These are phyloP conservation scores for Ogataea philodendri DNA, from an alignment of 805 yeast genomes.

Conservation along the genomic window DNA sequence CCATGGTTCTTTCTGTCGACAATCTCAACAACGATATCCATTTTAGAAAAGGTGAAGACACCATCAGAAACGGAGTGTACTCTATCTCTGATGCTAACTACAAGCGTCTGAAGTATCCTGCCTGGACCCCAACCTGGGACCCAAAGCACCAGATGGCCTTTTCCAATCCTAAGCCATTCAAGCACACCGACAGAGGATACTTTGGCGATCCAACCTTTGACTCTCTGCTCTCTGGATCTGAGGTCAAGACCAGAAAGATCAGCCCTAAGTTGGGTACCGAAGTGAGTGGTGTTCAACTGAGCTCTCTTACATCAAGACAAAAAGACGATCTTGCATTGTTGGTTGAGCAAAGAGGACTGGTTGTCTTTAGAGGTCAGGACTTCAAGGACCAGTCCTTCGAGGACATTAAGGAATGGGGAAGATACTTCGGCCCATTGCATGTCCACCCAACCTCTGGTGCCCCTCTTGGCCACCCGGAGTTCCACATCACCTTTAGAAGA, in stretches of 20 bases:
- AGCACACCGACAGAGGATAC: constrained; percentile 60
- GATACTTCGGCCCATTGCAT: constrained; percentile 67
- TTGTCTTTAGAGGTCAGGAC: constrained; percentile 65
- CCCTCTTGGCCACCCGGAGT: constrained; percentile 55
- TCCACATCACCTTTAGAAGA: constrained; percentile 60
- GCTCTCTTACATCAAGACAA: constrained; percentile 49
- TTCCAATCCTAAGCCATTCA: constrained; percentile 43
- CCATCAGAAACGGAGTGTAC: constrained; percentile 48
- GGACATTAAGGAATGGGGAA: constrained; percentile 50
- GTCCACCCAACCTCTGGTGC: constrained; percentile 76
- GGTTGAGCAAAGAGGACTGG: constrained; percentile 70
- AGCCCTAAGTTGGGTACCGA: constrained; percentile 74
- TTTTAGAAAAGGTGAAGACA: constrained; percentile 51
- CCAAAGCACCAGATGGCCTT: constrained; percentile 48
- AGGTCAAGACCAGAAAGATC: constrained; percentile 38
- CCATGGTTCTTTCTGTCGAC: constrained; percentile 14
- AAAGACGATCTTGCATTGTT: constrained; percentile 68
- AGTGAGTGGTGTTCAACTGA: constrained; percentile 57
- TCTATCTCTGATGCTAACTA: constrained; percentile 42
- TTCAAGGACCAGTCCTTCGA: constrained; percentile 53
- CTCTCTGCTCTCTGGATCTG: constrained; percentile 40
- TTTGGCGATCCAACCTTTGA: constrained; percentile 59
- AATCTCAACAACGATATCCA: constrained; percentile 38
- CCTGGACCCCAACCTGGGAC: constrained; percentile 68
- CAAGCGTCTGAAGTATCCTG: constrained; percentile 43